Base-by-base conservation (phyloP, 345 rosid species). In the Linum lewisii region DNA sequence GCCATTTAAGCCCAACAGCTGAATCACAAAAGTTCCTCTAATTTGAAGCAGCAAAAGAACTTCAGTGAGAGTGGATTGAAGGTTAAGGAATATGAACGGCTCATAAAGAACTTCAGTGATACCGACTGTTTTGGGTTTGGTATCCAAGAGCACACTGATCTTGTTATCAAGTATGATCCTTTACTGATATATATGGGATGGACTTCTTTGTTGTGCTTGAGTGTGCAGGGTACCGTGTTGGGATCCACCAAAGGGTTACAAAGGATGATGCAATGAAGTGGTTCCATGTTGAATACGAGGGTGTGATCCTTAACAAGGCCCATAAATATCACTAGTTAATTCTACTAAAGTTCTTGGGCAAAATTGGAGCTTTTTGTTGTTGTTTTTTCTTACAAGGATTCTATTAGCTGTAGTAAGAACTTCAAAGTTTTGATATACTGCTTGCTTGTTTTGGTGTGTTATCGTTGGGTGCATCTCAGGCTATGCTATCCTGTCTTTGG, bases 61-160 rank as follows among this genome's bases (percentile, higher is more conserved):
- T n/a, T n/a, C n/a, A n/a, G n/a, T n/a, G n/a, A 90, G 78, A 90
- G 97, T 32, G 98, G 98, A 1, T 78, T 91, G 81, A 92, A 92
- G 79, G 98, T 92, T 21, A 92, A 92, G 73, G 98, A 92, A n/a
- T 92, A 88, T 29, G 96, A 92, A 79, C 72, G 86, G 21, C 73
- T 92, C 71, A 80, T 95, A 70, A n/a, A n/a, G n/a, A n/a, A n/a
- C n/a, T n/a, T n/a, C n/a, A n/a, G n/a, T n/a, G n/a, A n/a, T n/a
- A n/a, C n/a, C n/a, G n/a, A n/a, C n/a, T n/a, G n/a, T n/a, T n/a
- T n/a, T n/a, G n/a, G n/a, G n/a, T n/a, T n/a, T n/a, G n/a, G n/a
- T n/a, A n/a, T n/a, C n/a, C n/a, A n/a, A n/a, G n/a, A n/a, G n/a
- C n/a, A n/a, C n/a, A n/a, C n/a, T n/a, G n/a, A n/a, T n/a, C n/a